Evolutionary conservation across 164 flowering plant genomes (phyloP).

Genomic region (Vitis amurensis): DNA sequence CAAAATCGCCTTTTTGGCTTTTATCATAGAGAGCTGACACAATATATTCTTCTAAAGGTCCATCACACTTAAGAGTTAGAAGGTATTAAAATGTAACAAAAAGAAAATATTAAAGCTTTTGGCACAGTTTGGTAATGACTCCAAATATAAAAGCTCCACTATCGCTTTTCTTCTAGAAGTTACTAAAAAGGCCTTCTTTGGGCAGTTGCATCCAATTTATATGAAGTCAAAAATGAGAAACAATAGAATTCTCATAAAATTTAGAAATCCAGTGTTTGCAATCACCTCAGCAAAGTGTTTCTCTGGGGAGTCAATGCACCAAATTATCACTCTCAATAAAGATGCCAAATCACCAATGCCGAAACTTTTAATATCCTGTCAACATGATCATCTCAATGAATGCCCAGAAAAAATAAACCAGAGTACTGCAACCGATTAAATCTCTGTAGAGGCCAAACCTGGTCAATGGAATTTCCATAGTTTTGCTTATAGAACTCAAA

Average conservation of each 20-base stretch:
- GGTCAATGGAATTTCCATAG: constrained; percentile 48
- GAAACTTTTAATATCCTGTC: constrained; percentile 54
- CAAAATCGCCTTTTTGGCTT: too few relatives aligned
- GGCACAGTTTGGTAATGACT: too few relatives aligned
- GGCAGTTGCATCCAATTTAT: background rate
- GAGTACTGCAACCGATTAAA: background rate
- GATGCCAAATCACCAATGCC: constrained; percentile 44
- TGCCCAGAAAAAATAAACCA: background rate
- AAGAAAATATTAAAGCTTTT: background rate
- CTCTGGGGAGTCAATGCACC: constrained; percentile 70
- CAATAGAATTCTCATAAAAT: background rate
- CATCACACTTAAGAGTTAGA: too few relatives aligned
- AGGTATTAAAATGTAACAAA: background rate
- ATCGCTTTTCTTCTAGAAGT: background rate
- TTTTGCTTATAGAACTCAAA: constrained; percentile 49
- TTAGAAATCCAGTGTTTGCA: background rate
- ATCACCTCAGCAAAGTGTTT: constrained; percentile 77
- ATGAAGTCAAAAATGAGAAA: background rate
- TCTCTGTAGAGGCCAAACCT: constrained; percentile 37
- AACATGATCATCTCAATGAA: background rate
- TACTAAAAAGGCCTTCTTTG: background rate
- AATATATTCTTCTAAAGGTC: too few relatives aligned
- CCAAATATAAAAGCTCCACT: too few relatives aligned
- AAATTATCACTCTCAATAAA: constrained; percentile 40
- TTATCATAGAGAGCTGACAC: too few relatives aligned